Conservation (phyloP, 2,329 filamentous ascomycete species). For the Fusarium sterilihyphosum region DNA sequence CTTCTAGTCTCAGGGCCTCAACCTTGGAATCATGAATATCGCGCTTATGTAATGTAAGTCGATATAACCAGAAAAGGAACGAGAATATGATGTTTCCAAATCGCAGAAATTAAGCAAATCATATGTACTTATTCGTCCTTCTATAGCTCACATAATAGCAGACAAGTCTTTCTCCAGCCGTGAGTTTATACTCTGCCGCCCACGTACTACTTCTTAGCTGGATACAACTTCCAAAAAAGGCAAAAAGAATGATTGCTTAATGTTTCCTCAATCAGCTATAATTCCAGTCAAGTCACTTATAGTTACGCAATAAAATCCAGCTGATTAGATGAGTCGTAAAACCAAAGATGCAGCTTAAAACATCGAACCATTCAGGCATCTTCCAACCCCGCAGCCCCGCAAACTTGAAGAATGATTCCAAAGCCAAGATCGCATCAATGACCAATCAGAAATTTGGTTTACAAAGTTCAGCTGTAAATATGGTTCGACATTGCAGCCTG, state of each 20-base stretch:
- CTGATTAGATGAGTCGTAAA: background rate
- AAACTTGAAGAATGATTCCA: slow-evolving; percentile 35
- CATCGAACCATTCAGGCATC: slow-evolving; percentile 7
- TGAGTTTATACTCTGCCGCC: no score
- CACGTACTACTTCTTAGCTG: no score
- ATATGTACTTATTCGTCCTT: background rate
- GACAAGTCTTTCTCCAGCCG: no score
- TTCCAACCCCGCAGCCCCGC: slow-evolving; percentile 28
- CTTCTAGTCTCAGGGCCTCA: background rate
- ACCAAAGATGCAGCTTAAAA: background rate
- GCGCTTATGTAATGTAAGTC: background rate
- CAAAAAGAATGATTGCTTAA: background rate
- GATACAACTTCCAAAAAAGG: background rate
- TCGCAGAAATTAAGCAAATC: no score
- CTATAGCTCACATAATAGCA: background rate
- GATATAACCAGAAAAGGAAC: no score
- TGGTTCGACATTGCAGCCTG: background rate
- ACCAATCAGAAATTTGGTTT: slow-evolving; percentile 16
- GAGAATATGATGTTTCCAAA: background rate
- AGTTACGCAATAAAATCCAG: background rate
- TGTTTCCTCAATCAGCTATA: background rate
- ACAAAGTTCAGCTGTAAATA: slow-evolving; percentile 1
- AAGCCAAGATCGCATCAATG: slow-evolving; percentile 14
- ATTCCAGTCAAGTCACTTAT: background rate
- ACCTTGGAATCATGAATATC: background rate